phyloP scores from a whole-genome alignment of 2,329 filamentous ascomycete genomes.

The Drechslera avenae region DNA sequence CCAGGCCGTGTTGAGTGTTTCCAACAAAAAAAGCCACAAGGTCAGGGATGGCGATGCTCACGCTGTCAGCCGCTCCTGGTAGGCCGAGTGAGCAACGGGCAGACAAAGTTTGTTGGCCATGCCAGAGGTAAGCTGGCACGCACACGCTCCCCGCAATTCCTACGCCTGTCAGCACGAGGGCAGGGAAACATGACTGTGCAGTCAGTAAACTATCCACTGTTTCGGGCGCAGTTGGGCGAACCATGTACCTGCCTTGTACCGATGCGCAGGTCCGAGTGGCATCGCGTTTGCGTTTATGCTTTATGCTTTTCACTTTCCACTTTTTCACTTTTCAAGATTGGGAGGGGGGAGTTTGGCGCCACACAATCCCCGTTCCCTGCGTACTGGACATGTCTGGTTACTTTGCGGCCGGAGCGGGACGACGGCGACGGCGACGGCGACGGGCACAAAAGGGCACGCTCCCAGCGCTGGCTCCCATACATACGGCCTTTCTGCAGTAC shows the following conservation, averaged over 20 bases:
- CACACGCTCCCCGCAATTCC: conserved; percentile 36
- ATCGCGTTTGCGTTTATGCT: background rate
- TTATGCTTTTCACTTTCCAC: conserved; percentile 1
- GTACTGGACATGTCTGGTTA: conserved; percentile 26
- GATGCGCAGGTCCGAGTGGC: background rate
- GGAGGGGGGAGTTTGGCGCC: background rate
- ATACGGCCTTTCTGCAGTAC: conserved; percentile 25
- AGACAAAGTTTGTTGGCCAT: conserved; percentile 41
- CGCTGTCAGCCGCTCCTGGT: conserved; percentile 27
- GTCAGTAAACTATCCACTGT: conserved; percentile 7
- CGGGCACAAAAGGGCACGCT: conserved; percentile 32
- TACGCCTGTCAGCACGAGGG: conserved; percentile 32
- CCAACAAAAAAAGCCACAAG: conserved; percentile 39
- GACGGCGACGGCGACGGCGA: conserved; percentile 35
- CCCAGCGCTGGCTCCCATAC: conserved; percentile 40
- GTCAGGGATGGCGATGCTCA: conserved; percentile 41
- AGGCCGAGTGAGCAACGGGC: conserved; percentile 32
- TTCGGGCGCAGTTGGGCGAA: conserved; percentile 2
- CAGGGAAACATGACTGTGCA: too few relatives aligned
- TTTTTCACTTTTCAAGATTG: background rate
- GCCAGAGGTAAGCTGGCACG: conserved; percentile 23
- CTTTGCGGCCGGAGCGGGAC: conserved; percentile 41
- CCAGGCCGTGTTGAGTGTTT: conserved; percentile 33
- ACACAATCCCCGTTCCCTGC: conserved; percentile 7
- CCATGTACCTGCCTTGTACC: conserved; percentile 6